phyloP scores from a whole-genome alignment of 2,329 filamentous ascomycete genomes.

The Chaetomium strumarium region DNA sequence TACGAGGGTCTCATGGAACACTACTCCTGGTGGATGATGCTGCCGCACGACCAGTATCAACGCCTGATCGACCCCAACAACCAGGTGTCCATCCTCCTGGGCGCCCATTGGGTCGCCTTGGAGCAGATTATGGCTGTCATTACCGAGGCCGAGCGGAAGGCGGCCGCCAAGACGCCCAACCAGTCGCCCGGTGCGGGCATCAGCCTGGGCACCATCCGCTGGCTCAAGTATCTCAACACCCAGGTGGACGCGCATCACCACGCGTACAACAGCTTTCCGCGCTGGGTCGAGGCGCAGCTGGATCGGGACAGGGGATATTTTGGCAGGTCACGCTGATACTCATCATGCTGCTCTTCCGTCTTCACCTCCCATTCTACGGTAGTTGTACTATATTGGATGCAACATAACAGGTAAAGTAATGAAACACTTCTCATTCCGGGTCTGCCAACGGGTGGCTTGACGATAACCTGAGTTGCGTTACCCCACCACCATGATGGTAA shows the following conservation, averaged over 20 bases:
- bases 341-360: not conserved
- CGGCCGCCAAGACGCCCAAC: slow-evolving; percentile 19
- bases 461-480: no score
- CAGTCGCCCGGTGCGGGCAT: slow-evolving; percentile 18
- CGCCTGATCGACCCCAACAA: slow-evolving; percentile 42
- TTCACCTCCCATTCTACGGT: not conserved
- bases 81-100: slow-evolving; percentile 43
- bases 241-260: slow-evolving; percentile 40
- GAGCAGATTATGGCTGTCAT: slow-evolving; percentile 50
- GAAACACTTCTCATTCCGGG: no score
- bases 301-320: slow-evolving; percentile 42
- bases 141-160: slow-evolving; percentile 35
- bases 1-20: slow-evolving; percentile 45
- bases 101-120: slow-evolving; percentile 49
- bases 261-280: slow-evolving; percentile 46
- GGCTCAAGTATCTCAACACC: slow-evolving; percentile 47
- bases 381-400: no score
- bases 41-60: slow-evolving; percentile 48
- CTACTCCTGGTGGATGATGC: slow-evolving; percentile 54
- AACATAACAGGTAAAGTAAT: no score
- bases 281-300: slow-evolving; percentile 49
- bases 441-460: no score
- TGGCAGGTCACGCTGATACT: slow-evolving; percentile 27
- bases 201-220: slow-evolving; percentile 42
- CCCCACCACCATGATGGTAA: no score